A percentile compares a stretch with the other conserved stretches of the same genome.
Evolutionary conservation across 345 rosid genomes (phyloP).

Genomic region (Eucalyptus leucophloia): DNA sequence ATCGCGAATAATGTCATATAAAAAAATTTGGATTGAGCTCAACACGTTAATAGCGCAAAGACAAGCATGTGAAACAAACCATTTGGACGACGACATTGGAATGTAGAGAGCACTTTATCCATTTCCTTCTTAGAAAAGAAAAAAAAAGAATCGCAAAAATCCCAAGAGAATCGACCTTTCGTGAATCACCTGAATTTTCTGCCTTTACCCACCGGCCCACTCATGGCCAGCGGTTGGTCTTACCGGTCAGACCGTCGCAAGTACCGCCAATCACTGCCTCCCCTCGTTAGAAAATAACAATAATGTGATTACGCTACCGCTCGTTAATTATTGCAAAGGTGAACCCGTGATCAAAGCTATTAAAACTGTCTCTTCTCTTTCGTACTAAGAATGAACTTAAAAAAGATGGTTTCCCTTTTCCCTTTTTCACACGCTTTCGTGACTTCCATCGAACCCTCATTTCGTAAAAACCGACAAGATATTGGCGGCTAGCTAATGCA

Average conservation of each 20-base stretch:
- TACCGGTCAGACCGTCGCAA: background rate
- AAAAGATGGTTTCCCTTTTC: background rate
- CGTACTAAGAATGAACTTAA: background rate
- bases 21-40: background rate
- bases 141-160: background rate
- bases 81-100: background rate
- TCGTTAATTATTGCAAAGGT: background rate
- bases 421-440: background rate
- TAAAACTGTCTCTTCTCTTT: background rate
- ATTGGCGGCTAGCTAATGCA: background rate
- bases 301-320: background rate
- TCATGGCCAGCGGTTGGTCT: background rate
- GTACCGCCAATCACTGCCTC: background rate
- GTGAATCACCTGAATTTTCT: background rate
- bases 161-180: background rate
- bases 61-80: background rate
- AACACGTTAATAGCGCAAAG: background rate
- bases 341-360: background rate
- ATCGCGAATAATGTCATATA: background rate
- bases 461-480: background rate
- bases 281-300: background rate
- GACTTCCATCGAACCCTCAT: background rate
- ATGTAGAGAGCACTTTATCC: background rate
- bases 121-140: background rate
- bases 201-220: background rate